These are phyloP conservation scores for Fusarium verticillioides DNA, from an alignment of 2,329 filamentous ascomycete species.

Conservation along the genomic window DNA sequence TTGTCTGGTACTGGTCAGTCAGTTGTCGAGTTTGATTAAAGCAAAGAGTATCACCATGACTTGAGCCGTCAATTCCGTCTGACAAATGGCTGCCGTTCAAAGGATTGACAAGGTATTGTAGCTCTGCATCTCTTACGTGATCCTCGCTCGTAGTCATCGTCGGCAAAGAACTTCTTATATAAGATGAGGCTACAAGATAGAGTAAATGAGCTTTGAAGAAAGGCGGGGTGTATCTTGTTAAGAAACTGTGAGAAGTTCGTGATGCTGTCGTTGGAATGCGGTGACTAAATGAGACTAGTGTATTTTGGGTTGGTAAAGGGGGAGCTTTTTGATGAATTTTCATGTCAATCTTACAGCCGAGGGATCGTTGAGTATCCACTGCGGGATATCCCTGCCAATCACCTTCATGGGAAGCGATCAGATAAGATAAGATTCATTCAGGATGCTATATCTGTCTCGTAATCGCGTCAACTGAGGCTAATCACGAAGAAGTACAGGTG, in stretches of 20 bases:
- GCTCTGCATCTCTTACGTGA: neutral
- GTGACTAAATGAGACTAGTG: constrained; percentile 24
- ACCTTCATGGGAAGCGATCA: neutral
- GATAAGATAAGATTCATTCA: constrained; percentile 17
- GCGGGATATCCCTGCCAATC: neutral
- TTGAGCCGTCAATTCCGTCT: constrained; percentile 18
- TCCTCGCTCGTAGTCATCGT: neutral
- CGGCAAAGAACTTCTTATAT: fast-evolving
- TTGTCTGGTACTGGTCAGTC: neutral
- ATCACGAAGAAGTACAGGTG: too few relatives aligned
- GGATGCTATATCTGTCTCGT: fast-evolving
- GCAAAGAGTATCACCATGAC: neutral
- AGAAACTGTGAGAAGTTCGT: neutral
- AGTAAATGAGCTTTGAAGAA: too few relatives aligned
- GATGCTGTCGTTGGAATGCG: constrained; percentile 10
- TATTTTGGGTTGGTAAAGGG: neutral
- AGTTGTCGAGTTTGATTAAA: fast-evolving
- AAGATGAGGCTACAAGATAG: too few relatives aligned
- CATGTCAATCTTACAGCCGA: neutral
- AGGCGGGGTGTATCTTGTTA: fast-evolving
- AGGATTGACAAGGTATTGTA: neutral
- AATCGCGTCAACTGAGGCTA: fast-evolving
- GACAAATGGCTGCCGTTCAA: neutral
- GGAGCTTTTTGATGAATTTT: constrained; percentile 20
- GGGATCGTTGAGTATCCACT: neutral